Evolutionary conservation across 169 alveolate species (phyloP), one percentile per base, ranked within the genome.

Genomic region (Plasmodium falciparum): DNA sequence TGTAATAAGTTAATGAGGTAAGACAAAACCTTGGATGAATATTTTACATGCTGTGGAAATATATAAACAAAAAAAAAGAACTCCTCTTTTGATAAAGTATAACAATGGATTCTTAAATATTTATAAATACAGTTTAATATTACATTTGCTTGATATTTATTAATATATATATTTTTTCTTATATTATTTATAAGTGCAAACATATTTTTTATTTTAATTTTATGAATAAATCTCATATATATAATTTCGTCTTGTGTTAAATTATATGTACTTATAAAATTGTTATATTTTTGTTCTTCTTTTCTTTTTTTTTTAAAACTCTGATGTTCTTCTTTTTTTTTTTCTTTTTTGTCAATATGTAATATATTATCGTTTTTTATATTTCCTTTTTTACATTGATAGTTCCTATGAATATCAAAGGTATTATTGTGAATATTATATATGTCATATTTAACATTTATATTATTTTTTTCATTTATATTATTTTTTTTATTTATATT

Each of bases 201-300:
- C 0, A 76, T 76, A n/a, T 76, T 54, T 50, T 76, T 76, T 43
- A 76, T 65, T 22, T 76, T 76, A 50, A 76, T 76, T 52, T 76
- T 76, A n/a, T 66, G 7, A 17, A 76, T 45, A 29, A 76, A 76
- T 58, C 67, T 63, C 89, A 76, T 76, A 71, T 50, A 76, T 59
- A 76, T 59, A 13, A 76, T 11, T 52, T 76, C 89, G 6, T 76
- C 89, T 45, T 66, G 39, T 39, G 74, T 12, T 45, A 76, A 59
- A 24, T 76, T 70, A 59, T 76, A 76, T 59, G 63, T 66, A 56
- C 49, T 76, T 49, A 47, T 52, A 33, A 76, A 59, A 29, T 5
- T 22, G n/a, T 66, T 76, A 22, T 26, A 56, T 2, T 58, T 22
- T 9, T 33, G n/a, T 17, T 39, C 54, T 24, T 9, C 8, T 47